These are phyloP conservation scores for Botrytis elliptica DNA, from an alignment of 2,329 filamentous ascomycete genomes.

Conservation along the genomic window DNA sequence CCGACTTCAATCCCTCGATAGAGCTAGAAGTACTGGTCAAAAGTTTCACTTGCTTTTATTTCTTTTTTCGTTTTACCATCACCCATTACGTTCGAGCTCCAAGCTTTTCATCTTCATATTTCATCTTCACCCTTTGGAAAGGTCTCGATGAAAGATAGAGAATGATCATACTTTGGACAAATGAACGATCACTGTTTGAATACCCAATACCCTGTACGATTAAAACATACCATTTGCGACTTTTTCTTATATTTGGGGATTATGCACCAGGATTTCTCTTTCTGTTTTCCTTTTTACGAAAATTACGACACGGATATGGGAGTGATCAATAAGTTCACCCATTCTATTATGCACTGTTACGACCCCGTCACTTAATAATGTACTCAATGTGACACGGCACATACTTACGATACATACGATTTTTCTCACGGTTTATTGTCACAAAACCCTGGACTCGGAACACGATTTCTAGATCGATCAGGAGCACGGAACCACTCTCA, in stretches of 20 bases:
- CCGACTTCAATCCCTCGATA: neutral
- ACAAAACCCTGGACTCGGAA: constrained; percentile 8
- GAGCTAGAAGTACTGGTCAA: neutral
- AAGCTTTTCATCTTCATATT: neutral
- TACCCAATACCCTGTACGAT: constrained; percentile 10
- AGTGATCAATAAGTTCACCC: neutral
- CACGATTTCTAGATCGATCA: neutral
- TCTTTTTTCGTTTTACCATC: neutral
- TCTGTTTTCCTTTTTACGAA: neutral
- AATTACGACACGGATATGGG: neutral
- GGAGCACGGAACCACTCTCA: neutral
- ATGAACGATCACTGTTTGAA: neutral
- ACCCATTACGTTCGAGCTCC: neutral
- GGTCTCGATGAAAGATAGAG: neutral
- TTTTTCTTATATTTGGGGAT: neutral
- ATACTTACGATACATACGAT: neutral
- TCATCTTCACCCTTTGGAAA: neutral
- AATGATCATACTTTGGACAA: neutral
- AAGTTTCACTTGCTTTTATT: neutral
- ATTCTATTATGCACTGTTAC: neutral
- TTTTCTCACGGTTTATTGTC: neutral
- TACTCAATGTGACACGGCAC: neutral
- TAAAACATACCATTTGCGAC: neutral
- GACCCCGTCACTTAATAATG: neutral
- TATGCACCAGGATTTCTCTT: neutral